These are phyloP conservation scores for Aspergillus brunneoviolaceus DNA, from an alignment of 2,329 filamentous ascomycete species.

Conservation along the genomic window DNA sequence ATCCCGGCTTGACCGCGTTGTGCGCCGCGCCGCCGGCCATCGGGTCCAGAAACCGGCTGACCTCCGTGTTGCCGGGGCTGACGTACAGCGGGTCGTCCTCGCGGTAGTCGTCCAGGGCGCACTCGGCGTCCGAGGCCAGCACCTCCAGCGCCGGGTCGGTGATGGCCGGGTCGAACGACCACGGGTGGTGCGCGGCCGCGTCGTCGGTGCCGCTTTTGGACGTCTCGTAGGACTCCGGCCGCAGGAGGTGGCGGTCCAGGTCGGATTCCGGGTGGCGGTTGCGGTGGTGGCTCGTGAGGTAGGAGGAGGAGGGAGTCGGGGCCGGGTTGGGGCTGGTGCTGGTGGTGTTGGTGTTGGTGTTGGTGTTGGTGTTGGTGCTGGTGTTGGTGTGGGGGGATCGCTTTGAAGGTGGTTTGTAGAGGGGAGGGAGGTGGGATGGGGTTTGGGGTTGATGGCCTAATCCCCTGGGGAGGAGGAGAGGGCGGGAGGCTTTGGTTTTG, in stretches of 20 bases:
- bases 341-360: too few relatives aligned
- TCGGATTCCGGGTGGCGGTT: conserved; percentile 1
- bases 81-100: conserved; percentile 22
- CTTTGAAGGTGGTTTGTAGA: too few relatives aligned
- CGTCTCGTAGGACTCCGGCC: conserved; percentile 22
- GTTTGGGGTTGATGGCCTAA: too few relatives aligned
- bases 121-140: conserved; percentile 23
- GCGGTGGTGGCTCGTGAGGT: background rate
- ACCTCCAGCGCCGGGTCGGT: conserved; percentile 24
- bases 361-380: too few relatives aligned
- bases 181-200: conserved; percentile 26
- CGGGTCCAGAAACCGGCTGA: conserved; percentile 22
- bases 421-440: too few relatives aligned
- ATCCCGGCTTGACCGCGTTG: conserved; percentile 14
- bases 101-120: conserved; percentile 18
- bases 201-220: conserved; percentile 29
- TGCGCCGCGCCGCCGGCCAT: conserved; percentile 19
- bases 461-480: background rate
- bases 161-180: conserved; percentile 26
- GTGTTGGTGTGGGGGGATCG: too few relatives aligned
- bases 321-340: background rate
- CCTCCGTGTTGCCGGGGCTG: conserved; percentile 25
- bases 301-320: background rate
- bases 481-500: background rate
- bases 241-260: conserved; percentile 21